These are phyloP conservation scores for Beauveria australis DNA, from an alignment of 2,329 filamentous ascomycete genomes.

Conservation along the genomic window DNA sequence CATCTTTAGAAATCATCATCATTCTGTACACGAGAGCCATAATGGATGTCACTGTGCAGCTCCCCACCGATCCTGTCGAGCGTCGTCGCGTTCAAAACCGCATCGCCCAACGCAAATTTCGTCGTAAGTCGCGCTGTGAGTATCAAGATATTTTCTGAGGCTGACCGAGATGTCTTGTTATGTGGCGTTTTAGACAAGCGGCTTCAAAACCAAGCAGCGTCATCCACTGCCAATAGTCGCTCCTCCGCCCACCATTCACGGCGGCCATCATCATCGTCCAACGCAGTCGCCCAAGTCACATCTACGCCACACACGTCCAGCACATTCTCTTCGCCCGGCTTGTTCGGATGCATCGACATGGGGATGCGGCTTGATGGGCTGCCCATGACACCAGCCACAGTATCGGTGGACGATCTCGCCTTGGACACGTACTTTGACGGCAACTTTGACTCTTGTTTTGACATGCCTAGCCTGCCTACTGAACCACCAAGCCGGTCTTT, in stretches of 20 bases:
- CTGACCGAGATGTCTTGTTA: background rate
- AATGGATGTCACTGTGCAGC: conserved; percentile 2
- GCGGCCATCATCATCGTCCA: background rate
- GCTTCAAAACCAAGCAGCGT: background rate
- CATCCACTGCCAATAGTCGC: background rate
- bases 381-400: background rate
- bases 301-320: background rate
- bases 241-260: background rate
- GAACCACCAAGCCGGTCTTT: background rate
- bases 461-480: background rate
- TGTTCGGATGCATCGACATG: background rate
- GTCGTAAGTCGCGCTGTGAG: background rate
- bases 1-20: background rate
- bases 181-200: background rate
- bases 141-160: background rate
- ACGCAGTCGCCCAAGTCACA: background rate
- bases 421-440: background rate
- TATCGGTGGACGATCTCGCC: background rate
- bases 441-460: background rate
- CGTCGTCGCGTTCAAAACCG: background rate
- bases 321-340: background rate
- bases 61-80: background rate
- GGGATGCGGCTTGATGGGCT: background rate
- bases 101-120: conserved; percentile 1
- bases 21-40: background rate